Evolutionary conservation across 345 rosid species (phyloP).

Genomic region (Balakata baccata): DNA sequence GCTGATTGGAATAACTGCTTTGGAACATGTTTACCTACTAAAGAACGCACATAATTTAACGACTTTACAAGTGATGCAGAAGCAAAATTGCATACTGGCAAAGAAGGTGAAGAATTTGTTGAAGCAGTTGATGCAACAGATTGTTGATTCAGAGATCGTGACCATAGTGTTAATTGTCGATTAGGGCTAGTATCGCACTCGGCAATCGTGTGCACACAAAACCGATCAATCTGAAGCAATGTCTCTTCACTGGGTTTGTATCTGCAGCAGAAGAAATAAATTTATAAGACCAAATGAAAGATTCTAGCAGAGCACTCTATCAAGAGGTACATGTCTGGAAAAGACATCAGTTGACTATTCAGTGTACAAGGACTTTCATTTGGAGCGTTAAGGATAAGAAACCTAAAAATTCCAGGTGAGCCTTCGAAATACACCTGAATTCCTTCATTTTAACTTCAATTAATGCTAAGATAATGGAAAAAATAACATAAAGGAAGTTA

Average conservation of each 20-base stretch:
- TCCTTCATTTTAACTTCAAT: background rate
- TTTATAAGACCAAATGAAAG: conserved; percentile 2
- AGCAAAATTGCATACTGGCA: conserved; percentile 83
- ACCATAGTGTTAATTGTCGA: conserved; percentile 46
- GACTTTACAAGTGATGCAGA: conserved; percentile 87
- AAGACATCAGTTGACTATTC: background rate
- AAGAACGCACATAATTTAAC: conserved; percentile 87
- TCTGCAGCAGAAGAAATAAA: conserved; percentile 47
- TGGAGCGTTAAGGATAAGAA: background rate
- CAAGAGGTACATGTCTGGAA: background rate
- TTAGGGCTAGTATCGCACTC: conserved; percentile 70
- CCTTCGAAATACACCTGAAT: background rate
- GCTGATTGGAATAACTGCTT: conserved; percentile 82
- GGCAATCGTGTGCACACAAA: conserved; percentile 65
- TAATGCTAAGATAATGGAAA: background rate
- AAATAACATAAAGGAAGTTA: background rate
- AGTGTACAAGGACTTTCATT: too few species aligned
- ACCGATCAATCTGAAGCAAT: conserved; percentile 77
- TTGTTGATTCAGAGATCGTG: conserved; percentile 41
- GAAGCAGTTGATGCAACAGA: conserved; percentile 27
- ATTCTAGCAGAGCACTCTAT: conserved; percentile 12
- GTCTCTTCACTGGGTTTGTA: conserved; percentile 95
- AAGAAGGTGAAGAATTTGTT: conserved; percentile 49
- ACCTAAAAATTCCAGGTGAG: background rate
- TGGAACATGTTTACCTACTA: conserved; percentile 81